Base-by-base conservation (phyloP, 345 rosid species). In the Citrus mangshanensis region DNA sequence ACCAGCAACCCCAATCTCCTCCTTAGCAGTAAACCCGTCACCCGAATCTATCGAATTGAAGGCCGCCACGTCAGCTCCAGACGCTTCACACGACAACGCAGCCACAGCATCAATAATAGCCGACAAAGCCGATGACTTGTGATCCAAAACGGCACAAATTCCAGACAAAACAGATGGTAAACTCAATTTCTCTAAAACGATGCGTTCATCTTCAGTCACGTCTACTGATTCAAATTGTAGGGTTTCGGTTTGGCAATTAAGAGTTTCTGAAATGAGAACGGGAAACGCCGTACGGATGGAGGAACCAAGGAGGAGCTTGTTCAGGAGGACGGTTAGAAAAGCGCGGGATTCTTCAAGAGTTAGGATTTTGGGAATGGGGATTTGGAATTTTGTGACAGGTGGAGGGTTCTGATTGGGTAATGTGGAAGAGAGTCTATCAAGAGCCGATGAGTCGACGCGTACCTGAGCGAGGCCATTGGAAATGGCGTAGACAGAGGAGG, bases 41-140 rank as follows among this genome's bases (percentile, higher is more conserved):
- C 97, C 98, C 2, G 89, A 86, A 75, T 89, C 94, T 80, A 86
- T 79, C 30, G 75, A 77, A 78, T 86, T 83, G 68, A 92, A 91
- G 16, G 84, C 88, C 60, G 80, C 59, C 18, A 90, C 83, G 34
- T 89, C 86, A 38, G 84, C 91, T 68, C 84, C 87, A 3, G 78
- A 75, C 32, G 91, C 97, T 82, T 94, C 97, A 49, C 97, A 91
- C 7, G 95, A 92, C 86, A 94, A 77, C 3, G 97, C 95, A 54
- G 93, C 91, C 51, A 88, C 90, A 5, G 87, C 91, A 37, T 91
- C 92, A 3, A 86, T 81, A 70, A 93, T 77, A 38, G 85, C 79
- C 2, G 88, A 82, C 73, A 96, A 74, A 66, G 86, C 78, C 27
- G 91, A 78, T 2, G 90, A 73, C 51, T 84, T 84, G 42, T 91